Base-by-base conservation (phyloP, 768 basidiomycete species). In the Mycena latifolia region DNA sequence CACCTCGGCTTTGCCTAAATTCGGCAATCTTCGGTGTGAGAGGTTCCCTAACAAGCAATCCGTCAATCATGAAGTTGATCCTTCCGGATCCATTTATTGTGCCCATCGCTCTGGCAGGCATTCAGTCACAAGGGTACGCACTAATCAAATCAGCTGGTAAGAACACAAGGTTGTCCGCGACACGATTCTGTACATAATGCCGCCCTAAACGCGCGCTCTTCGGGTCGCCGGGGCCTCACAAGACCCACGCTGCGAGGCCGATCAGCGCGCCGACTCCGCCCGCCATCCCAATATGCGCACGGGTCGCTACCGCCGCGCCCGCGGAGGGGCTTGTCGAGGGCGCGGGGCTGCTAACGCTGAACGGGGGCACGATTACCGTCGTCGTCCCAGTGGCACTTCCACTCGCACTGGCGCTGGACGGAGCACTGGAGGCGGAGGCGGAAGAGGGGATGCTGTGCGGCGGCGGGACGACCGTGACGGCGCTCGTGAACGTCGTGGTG, bases 201-300 rank as follows among this genome's bases (percentile, higher is more conserved):
- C n/a, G n/a, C n/a, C n/a, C n/a, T n/a, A n/a, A n/a, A n/a, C n/a
- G n/a, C n/a, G n/a, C n/a, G n/a, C n/a, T n/a, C n/a, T n/a, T n/a
- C n/a, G n/a, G n/a, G n/a, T n/a, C n/a, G n/a, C n/a, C n/a, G n/a
- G 41, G 10, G 41, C 31, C 50, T 52, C 31, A 52, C 50, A 55
- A 55, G 39, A 43, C 10, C 25, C 54, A 39, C 54, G 43, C 20
- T 17, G 15, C 37, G 15, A 55, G 17, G 7, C 20, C 54, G 11
- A 55, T 27, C 24, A 43, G 24, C 17, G 54, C 37, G 54, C 54
- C 54, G 12, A 18, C 39, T 2, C 41, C 37, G 17, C 25, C 39
- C 2, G 43, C 37, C 17, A 25, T 25, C 17, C 25, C 37, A 3
- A 39, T 20, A 4, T 27, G 2, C 37, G 22, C 39, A 1, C 39